Evolutionary conservation across 805 yeast species (phyloP).

Genomic region (Debaryomyces prosopidis): DNA sequence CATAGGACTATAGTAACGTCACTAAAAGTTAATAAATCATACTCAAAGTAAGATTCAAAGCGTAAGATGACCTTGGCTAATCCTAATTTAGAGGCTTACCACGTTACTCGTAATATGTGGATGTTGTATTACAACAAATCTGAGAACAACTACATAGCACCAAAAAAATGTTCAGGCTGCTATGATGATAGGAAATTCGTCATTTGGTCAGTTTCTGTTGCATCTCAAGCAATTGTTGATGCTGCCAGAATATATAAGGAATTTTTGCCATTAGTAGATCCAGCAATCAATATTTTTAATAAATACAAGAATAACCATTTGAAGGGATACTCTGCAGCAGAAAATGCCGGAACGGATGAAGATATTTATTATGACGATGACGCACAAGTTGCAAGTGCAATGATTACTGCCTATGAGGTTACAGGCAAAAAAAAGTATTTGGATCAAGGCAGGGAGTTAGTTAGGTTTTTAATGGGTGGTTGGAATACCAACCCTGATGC

Average conservation of each 20-base stretch:
- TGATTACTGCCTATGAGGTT: conserved; percentile 67
- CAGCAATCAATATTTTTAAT: conserved; percentile 50
- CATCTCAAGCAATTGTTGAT: conserved; percentile 66
- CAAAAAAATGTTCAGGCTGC: conserved; percentile 42
- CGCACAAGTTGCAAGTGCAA: conserved; percentile 69
- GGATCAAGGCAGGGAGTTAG: conserved; percentile 57
- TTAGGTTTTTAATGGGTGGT: conserved; percentile 64
- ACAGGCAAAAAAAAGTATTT: conserved; percentile 55
- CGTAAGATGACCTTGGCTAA: conserved; percentile 24
- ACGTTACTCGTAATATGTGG: conserved; percentile 44
- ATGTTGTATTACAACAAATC: conserved; percentile 38
- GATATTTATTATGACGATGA: conserved; percentile 76
- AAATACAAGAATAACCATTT: conserved; percentile 50
- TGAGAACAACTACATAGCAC: conserved; percentile 40
- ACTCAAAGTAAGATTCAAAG: background rate
- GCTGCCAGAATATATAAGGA: conserved; percentile 57
- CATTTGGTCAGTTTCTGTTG: conserved; percentile 70
- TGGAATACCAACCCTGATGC: conserved; percentile 48
- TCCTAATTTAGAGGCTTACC: conserved; percentile 43
- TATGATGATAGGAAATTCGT: conserved; percentile 54
- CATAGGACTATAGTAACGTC: too few species aligned
- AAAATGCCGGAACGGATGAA: conserved; percentile 54
- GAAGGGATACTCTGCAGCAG: conserved; percentile 67
- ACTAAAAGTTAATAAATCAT: too few species aligned
- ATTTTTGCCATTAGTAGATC: conserved; percentile 52